A percentile compares a stretch with the other conserved stretches of the same genome.
These are phyloP conservation scores for Auriculariales sp. DNA, from an alignment of 768 basidiomycete genomes.

Conservation along the genomic window DNA sequence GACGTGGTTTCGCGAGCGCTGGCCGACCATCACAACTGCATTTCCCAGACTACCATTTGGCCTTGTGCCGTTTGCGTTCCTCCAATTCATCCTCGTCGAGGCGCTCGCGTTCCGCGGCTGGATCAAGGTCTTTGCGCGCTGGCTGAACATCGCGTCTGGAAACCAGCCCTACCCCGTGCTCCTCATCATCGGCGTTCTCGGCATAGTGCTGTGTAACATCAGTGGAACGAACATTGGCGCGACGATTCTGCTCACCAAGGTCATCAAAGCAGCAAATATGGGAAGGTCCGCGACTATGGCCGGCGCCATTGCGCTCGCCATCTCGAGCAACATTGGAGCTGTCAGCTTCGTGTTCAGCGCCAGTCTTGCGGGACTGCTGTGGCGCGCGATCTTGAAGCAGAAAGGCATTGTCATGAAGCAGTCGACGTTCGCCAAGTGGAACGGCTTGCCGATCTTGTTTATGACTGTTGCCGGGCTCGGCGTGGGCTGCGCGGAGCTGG, in stretches of 20 bases:
- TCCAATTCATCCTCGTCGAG: conserved; percentile 89
- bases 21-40: conserved; percentile 59
- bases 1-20: conserved; percentile 16
- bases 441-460: conserved; percentile 44
- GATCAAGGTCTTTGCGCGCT: conserved; percentile 68
- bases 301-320: conserved; percentile 52
- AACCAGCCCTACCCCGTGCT: conserved; percentile 33
- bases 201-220: conserved; percentile 61
- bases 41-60: conserved; percentile 61
- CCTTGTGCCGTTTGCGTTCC: conserved; percentile 83
- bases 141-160: conserved; percentile 32
- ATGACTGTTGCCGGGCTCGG: conserved; percentile 55
- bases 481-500: conserved; percentile 67
- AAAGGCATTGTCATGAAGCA: conserved; percentile 54
- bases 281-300: conserved; percentile 28
- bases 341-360: conserved; percentile 82
- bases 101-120: conserved; percentile 71
- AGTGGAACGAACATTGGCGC: conserved; percentile 87
- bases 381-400: conserved; percentile 58
- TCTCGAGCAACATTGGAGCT: conserved; percentile 83
- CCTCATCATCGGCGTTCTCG: conserved; percentile 55
- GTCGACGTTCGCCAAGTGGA: conserved; percentile 57
- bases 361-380: conserved; percentile 77
- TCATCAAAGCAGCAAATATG: conserved; percentile 36
- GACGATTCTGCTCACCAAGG: conserved; percentile 75